Conservation (phyloP, 805 yeast genomes). For the Schwanniomyces vanrijiae region DNA sequence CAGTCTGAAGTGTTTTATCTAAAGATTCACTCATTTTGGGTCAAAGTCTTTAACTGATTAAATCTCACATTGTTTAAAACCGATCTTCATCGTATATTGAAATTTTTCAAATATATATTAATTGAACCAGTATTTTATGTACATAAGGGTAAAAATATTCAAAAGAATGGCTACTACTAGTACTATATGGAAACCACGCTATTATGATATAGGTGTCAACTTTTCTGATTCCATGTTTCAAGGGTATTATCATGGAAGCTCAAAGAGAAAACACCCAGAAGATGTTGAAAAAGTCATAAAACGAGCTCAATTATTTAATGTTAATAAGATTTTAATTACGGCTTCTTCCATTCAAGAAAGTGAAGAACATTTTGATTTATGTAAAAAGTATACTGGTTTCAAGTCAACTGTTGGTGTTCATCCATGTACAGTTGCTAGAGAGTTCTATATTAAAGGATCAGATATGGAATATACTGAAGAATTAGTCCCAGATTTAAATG, state of each 20-base stretch:
- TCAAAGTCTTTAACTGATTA: background rate
- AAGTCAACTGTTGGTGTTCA: conserved; percentile 90
- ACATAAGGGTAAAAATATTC: background rate
- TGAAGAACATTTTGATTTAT: conserved; percentile 56
- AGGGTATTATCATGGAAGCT: conserved; percentile 72
- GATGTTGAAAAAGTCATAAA: conserved; percentile 66
- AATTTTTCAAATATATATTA: background rate
- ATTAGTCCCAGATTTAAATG: conserved; percentile 26
- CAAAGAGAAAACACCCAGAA: conserved; percentile 52
- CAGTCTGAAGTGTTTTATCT: conserved; percentile 16
- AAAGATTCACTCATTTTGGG: conserved; percentile 2
- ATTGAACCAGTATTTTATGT: background rate
- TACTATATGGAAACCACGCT: conserved; percentile 38
- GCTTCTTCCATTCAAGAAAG: conserved; percentile 79
- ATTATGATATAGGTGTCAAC: conserved; percentile 60
- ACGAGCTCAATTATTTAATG: conserved; percentile 67
- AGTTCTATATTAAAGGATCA: conserved; percentile 29
- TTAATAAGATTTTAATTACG: conserved; percentile 71
- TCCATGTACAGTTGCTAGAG: conserved; percentile 75
- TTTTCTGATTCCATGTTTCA: conserved; percentile 86
- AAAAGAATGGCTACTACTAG: conserved; percentile 1
- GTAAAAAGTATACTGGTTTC: conserved; percentile 35
- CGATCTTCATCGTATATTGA: background rate
- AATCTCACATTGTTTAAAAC: background rate
- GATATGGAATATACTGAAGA: conserved; percentile 34